Base-by-base conservation (phyloP, 2,329 filamentous ascomycete species). In the Phyllosticta citribraziliensis region DNA sequence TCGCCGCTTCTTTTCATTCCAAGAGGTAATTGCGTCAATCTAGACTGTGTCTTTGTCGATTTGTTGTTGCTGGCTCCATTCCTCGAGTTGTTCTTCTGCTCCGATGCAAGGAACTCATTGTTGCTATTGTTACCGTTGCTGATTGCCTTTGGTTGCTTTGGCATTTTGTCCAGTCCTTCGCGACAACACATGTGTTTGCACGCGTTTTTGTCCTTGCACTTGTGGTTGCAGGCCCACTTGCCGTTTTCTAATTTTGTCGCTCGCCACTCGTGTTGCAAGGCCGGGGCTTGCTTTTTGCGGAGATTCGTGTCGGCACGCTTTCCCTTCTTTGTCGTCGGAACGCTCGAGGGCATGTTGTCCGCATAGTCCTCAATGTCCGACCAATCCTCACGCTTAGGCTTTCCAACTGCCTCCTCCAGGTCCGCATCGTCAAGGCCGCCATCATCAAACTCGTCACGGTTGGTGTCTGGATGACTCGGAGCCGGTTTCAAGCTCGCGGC, bases 101-200 rank as follows among this genome's bases (percentile, higher is more conserved):
- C 40, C 40, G 40, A 47, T 3, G 40, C 40, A 47, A 47, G 40
- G 40, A 14, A 47, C n/a, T 47, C 14, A 47, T n/a, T 47, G 17
- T 47, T 47, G 40, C 14, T 8, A 47, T 19, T 19, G 14, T n/a
- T 47, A 14, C 33, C 10, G 33, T 40, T 40, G 33, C 33, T 17
- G 17, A 25, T 52, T 20, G 35, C 24, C 35, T 60, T 56, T 20
- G 53, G 51, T 52, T 47, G 40, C 33, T 65, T 61, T 10, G 73
- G 76, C 62, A 83, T 85, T 64, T 85, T 89, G 40, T 88, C 84
- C 19, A 88, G 69, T 0, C 89, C 89, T 63, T 89, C 84, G 24
- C 80, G 81, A 67, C 89, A 93, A 67, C 89, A 93, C 40, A 81
- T 72, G 67, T 93, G 89, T 66, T 84, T 88, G 72, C 89, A 92